A percentile compares a stretch with the other conserved stretches of the same genome.
Evolutionary conservation across 2,329 filamentous ascomycete genomes (phyloP).

Genomic region (Zalaria sp.): DNA sequence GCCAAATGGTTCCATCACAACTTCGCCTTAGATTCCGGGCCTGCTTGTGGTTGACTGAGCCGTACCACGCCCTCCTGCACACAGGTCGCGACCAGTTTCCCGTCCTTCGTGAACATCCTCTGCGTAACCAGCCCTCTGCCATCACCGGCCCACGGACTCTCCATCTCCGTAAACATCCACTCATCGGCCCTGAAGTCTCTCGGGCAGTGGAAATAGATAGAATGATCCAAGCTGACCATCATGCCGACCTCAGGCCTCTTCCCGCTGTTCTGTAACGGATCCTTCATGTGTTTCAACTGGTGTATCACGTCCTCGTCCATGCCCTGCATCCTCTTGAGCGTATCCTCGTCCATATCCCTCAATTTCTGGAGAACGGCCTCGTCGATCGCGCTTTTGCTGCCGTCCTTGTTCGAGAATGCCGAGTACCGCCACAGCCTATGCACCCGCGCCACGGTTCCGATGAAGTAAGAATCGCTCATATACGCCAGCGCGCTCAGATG

Average conservation of each 20-base stretch:
- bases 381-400: conserved; percentile 16
- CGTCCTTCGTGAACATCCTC: conserved; percentile 57
- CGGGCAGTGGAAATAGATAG: conserved; percentile 41
- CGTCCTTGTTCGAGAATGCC: conserved; percentile 4
- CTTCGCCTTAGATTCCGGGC: no score
- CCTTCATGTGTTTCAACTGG: conserved; percentile 28
- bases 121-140: conserved; percentile 64
- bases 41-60: conserved; percentile 26
- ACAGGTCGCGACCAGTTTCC: conserved; percentile 62
- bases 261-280: conserved; percentile 15
- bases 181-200: conserved; percentile 39
- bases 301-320: conserved; percentile 39
- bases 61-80: conserved; percentile 55
- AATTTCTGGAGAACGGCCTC: conserved; percentile 30
- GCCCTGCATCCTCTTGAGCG: conserved; percentile 25
- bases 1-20: no score
- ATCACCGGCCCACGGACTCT: conserved; percentile 67
- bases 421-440: conserved; percentile 52
- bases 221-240: conserved; percentile 71
- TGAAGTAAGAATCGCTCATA: conserved; percentile 65
- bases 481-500: conserved; percentile 85
- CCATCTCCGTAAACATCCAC: conserved; percentile 71
- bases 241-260: conserved; percentile 55
- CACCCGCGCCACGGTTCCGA: conserved; percentile 71
- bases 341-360: conserved; percentile 29